Conservation (phyloP, 164 flowering plant genomes). For the Magnolia changhungtana region DNA sequence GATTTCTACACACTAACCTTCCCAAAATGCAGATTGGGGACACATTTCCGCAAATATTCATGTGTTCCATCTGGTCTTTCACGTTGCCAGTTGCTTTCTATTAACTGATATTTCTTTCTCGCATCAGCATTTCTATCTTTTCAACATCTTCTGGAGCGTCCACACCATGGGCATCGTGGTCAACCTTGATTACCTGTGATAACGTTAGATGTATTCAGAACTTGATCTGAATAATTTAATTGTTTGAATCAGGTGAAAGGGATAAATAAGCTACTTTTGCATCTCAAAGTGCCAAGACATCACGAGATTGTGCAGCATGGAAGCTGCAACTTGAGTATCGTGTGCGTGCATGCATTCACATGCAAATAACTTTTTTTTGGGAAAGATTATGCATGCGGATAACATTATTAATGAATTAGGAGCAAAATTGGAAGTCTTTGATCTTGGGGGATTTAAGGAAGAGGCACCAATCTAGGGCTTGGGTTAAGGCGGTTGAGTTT, state of each 20-base stretch:
- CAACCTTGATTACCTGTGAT: constrained; percentile 41
- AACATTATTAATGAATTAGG: too few relatives aligned
- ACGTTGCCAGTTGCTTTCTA: not conserved
- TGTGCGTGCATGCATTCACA: not conserved
- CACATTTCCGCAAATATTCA: not conserved
- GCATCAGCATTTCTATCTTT: constrained; percentile 37
- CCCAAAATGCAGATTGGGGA: not conserved
- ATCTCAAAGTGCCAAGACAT: not conserved
- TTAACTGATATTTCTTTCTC: constrained; percentile 26
- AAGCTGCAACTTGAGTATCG: not conserved
- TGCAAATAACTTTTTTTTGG: not conserved
- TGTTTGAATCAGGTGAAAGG: too few relatives aligned
- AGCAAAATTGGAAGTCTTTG: too few relatives aligned
- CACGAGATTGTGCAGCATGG: not conserved
- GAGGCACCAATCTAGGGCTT: too few relatives aligned
- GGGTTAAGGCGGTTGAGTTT: too few relatives aligned
- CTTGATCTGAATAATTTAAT: not conserved
- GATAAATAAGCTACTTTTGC: not conserved
- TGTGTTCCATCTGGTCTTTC: not conserved
- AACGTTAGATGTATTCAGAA: constrained; percentile 1
- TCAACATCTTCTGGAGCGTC: constrained; percentile 43
- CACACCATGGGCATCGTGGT: constrained; percentile 46
- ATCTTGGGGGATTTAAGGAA: too few relatives aligned
- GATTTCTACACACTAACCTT: not conserved
- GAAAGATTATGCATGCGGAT: too few relatives aligned